A percentile compares a stretch with the other conserved stretches of the same genome.
Evolutionary conservation across 2,329 filamentous ascomycete species (phyloP).

Genomic region (Talaromyces sp.): DNA sequence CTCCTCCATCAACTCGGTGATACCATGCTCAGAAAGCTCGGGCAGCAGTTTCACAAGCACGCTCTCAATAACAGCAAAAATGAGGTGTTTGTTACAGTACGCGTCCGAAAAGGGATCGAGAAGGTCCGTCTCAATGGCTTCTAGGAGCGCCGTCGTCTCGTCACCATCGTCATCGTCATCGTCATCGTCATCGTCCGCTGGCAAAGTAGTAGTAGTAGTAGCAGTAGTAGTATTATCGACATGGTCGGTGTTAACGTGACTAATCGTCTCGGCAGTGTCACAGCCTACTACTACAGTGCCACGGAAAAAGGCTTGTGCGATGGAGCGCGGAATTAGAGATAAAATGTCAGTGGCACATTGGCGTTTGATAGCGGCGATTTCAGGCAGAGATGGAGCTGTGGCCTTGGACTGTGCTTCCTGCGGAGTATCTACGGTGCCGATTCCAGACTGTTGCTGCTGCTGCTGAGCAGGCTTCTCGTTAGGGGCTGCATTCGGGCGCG

Average conservation of each 20-base stretch:
- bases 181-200: conserved; percentile 22
- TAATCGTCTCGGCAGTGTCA: conserved; percentile 10
- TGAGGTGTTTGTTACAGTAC: conserved; percentile 88
- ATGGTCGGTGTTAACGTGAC: not conserved
- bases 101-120: conserved; percentile 71
- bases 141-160: conserved; percentile 47
- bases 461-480: conserved; percentile 22
- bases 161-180: too few relatives aligned
- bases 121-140: conserved; percentile 57
- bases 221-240: not conserved
- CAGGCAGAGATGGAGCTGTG: conserved; percentile 2
- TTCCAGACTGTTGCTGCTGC: not conserved
- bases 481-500: conserved; percentile 51
- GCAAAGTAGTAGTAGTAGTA: conserved; percentile 9
- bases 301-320: conserved; percentile 41
- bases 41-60: conserved; percentile 77
- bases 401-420: not conserved
- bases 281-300: conserved; percentile 14
- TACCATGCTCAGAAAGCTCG: conserved; percentile 68
- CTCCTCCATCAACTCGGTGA: conserved; percentile 68
- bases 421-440: not conserved
- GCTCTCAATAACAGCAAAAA: conserved; percentile 77
- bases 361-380: conserved; percentile 24
- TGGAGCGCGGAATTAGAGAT: conserved; percentile 35
- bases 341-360: conserved; percentile 39